Evolutionary conservation across 140 eudicot species (phyloP), one percentile per base, ranked within the genome.

Genomic region (Erigeron philadelphicus): DNA sequence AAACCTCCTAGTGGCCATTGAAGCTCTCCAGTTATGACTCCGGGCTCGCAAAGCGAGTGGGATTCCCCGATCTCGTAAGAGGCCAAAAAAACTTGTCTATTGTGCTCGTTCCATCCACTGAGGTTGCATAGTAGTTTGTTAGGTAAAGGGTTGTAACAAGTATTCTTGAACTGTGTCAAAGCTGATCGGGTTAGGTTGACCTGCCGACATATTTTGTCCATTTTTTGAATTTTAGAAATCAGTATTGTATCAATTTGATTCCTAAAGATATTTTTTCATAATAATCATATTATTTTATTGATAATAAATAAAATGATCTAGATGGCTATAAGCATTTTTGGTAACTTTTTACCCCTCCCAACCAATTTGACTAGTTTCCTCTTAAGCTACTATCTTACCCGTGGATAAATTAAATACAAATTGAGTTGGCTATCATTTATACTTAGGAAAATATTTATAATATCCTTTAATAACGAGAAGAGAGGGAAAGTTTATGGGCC

Each of bases 81-180:
- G 38, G 4, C 38, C 38, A 31, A 31, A 31, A 31, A 31, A 31
- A 31, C n/a, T 25, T 25, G 41, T 58, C 11, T 21, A 11, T 5
- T 70, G n/a, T 70, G 48, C 43, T 61, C 50, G 25, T 52, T 76
- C 38, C 9, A 43, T 54, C 2, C 49, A 15, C 42, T 74, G 70
- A 17, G 19, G 56, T n/a, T n/a, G 19, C 21, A 50, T 16, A 17
- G n/a, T 19, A 50, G 19, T 8, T 12, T 17, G 19, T 50, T 50
- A 17, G 56, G 56, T 50, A 50, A 50, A 16, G 7, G 19, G 56
- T n/a, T 17, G 16, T 12, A n/a, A 50, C 16, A 17, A 17, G 56
- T 50, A 12, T 3, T 47, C 8, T 16, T 15, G n/a, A 50, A 12
- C 2, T 50, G 19, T 5, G 56, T 50, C 56, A 0, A 8, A 17